phyloP scores from a whole-genome alignment of 441 rosid genomes.

The Eruca vesicaria region DNA sequence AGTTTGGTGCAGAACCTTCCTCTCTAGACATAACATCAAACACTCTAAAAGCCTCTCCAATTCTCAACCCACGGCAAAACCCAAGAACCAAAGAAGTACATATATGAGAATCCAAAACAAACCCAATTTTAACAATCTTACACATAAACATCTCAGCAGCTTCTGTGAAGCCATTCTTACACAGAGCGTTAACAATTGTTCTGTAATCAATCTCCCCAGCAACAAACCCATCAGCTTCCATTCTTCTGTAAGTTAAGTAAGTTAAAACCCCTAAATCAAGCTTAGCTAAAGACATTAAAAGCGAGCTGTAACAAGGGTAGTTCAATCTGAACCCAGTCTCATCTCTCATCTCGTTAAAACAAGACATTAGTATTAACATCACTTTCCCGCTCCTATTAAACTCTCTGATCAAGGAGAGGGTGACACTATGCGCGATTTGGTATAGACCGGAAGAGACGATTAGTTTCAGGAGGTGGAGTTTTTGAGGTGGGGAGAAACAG shows the following conservation, averaged over 20 bases:
- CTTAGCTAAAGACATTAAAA: conserved; percentile 47
- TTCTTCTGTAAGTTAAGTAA: conserved; percentile 33
- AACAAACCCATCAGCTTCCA: conserved; percentile 46
- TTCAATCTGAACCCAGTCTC: conserved; percentile 39
- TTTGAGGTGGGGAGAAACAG: conserved; percentile 33
- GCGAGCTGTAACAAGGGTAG: conserved; percentile 47
- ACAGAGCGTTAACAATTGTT: conserved; percentile 43
- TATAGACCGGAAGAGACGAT: conserved; percentile 37
- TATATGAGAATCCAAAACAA: conserved; percentile 43
- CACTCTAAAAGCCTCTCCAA: conserved; percentile 36
- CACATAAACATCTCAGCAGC: conserved; percentile 50
- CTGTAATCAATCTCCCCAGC: conserved; percentile 42
- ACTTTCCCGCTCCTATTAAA: conserved; percentile 28
- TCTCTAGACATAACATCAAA: conserved; percentile 46
- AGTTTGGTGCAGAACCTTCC: conserved; percentile 40
- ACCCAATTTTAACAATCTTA: conserved; percentile 45
- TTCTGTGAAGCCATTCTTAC: conserved; percentile 35
- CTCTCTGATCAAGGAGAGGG: conserved; percentile 33
- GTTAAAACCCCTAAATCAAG: conserved; percentile 39
- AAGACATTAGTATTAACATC: conserved; percentile 36
- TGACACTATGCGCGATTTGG: conserved; percentile 38
- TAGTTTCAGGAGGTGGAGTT: conserved; percentile 34
- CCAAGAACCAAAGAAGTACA: conserved; percentile 49
- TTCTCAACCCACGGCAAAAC: conserved; percentile 33
- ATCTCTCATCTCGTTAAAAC: conserved; percentile 37